A percentile compares a stretch with the other conserved stretches of the same genome.
Conservation (phyloP, 208 protist genomes). For the Crithidia bombi region DNA sequence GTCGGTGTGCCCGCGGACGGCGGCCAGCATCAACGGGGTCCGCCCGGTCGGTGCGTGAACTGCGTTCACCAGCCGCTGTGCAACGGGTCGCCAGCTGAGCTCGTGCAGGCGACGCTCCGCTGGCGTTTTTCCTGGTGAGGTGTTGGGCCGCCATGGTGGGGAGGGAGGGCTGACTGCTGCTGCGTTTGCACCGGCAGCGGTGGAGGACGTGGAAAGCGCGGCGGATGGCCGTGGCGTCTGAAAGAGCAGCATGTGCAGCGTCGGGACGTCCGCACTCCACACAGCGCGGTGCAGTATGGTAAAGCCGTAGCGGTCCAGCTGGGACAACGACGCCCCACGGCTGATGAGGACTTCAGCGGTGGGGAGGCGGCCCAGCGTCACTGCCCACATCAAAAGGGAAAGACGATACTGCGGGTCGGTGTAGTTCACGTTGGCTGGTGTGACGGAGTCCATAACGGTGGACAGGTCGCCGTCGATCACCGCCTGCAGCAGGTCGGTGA, state of each 20-base stretch:
- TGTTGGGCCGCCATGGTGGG: not conserved
- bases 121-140: not conserved
- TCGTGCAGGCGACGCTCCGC: not conserved
- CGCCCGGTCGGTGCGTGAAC: conserved; percentile 64
- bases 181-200: not conserved
- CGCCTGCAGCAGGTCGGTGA: conserved; percentile 39
- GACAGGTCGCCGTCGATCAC: conserved; percentile 59
- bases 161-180: not conserved
- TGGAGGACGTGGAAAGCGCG: not conserved
- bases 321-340: conserved; percentile 59
- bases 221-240: conserved; percentile 27
- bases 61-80: conserved; percentile 65
- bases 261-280: conserved; percentile 69
- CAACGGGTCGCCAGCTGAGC: conserved; percentile 53
- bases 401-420: conserved; percentile 64
- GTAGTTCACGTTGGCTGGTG: conserved; percentile 78
- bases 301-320: conserved; percentile 69
- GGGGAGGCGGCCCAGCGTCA: conserved; percentile 52
- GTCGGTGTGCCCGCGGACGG: conserved; percentile 52
- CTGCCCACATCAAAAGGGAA: conserved; percentile 76
- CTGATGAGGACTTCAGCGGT: conserved; percentile 59
- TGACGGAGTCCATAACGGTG: conserved; percentile 47
- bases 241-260: conserved; percentile 67
- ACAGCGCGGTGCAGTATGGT: conserved; percentile 78
- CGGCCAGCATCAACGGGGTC: conserved; percentile 85